Conservation (phyloP, 129 eudicot species). For the Flaveria robusta region DNA sequence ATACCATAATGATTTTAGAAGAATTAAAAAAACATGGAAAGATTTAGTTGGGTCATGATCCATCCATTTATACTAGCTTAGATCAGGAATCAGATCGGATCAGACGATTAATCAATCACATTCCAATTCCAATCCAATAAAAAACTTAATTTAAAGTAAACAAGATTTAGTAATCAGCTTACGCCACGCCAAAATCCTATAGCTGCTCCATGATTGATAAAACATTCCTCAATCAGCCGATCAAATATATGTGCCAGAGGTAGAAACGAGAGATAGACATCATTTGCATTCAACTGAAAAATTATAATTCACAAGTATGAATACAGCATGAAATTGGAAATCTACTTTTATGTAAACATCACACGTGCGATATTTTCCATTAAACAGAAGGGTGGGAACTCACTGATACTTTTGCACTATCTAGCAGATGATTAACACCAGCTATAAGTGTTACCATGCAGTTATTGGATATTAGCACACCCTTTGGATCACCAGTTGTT, state of each 20-base stretch:
- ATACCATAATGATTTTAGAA: neutral
- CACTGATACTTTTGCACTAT: slow-evolving; percentile 66
- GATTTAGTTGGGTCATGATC: neutral
- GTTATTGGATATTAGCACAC: slow-evolving; percentile 80
- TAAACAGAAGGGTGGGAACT: slow-evolving; percentile 26
- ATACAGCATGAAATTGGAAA: neutral
- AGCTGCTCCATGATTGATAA: slow-evolving; percentile 77
- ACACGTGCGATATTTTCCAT: neutral
- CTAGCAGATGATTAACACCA: slow-evolving; percentile 66
- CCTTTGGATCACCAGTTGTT: slow-evolving; percentile 99
- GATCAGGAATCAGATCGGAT: neutral
- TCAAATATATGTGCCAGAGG: slow-evolving; percentile 98
- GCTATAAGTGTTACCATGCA: slow-evolving; percentile 77
- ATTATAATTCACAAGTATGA: slow-evolving; percentile 10
- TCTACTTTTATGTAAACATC: slow-evolving; percentile 10
- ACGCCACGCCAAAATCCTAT: slow-evolving; percentile 99
- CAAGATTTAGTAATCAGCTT: slow-evolving; percentile 37
- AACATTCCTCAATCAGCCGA: slow-evolving; percentile 86
- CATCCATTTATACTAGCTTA: neutral
- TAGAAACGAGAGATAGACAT: slow-evolving; percentile 90
- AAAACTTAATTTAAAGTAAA: neutral
- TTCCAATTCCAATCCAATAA: neutral
- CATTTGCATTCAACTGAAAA: slow-evolving; percentile 54
- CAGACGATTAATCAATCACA: neutral
- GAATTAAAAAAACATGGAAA: neutral